Conservation (phyloP, 2,329 filamentous ascomycete genomes). For the Colletotrichum tropicale region DNA sequence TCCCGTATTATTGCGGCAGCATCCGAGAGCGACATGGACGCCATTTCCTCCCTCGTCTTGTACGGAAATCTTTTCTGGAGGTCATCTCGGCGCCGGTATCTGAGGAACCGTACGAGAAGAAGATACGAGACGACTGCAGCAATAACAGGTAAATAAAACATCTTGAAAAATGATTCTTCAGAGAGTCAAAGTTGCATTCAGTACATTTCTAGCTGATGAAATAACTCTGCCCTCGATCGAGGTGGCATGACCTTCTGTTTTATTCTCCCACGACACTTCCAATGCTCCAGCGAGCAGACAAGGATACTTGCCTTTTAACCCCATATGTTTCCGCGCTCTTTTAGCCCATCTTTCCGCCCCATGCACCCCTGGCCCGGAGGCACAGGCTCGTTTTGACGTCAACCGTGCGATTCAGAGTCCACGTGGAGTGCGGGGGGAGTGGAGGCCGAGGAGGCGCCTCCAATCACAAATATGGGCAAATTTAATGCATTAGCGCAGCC, state of each 20-base stretch:
- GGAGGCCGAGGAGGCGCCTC: not conserved
- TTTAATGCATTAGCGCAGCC: not conserved
- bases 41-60: conserved; percentile 8
- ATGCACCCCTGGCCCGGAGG: not conserved
- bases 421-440: not conserved
- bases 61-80: not conserved
- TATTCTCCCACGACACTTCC: not conserved
- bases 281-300: not conserved
- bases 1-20: conserved; percentile 37
- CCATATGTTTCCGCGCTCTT: not conserved
- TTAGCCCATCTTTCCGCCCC: not conserved
- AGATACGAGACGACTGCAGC: not conserved
- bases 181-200: not conserved
- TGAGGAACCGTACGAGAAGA: not conserved
- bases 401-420: not conserved
- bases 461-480: not conserved
- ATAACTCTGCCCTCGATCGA: accelerated
- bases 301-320: not conserved
- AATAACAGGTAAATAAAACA: not conserved
- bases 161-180: not conserved
- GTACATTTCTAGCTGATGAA: not conserved
- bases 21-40: conserved; percentile 1
- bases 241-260: not conserved
- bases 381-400: not conserved
- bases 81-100: conserved; percentile 2